Percentiles rank a stretch among this genome's conserved stretches.
Conservation (phyloP, 164 flowering plant genomes). For the Vitis cinerea region DNA sequence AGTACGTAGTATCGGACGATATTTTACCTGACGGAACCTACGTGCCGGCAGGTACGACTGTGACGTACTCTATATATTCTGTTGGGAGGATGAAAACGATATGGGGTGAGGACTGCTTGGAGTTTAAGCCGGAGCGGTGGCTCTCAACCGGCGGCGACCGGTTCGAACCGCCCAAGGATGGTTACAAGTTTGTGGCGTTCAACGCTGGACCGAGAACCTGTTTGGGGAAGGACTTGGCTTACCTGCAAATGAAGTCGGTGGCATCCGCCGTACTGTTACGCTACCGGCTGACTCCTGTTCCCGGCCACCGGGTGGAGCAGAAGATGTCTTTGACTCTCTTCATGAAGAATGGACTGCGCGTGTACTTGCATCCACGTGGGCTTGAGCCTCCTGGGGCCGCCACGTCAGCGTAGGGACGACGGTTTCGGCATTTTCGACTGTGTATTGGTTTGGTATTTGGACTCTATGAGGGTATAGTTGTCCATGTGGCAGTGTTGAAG, state of each 20-base stretch:
- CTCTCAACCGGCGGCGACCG: slow-evolving; percentile 45
- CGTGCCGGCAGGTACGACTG: slow-evolving; percentile 73
- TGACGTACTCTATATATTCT: slow-evolving; percentile 79
- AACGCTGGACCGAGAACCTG: slow-evolving; percentile 89
- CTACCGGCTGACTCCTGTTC: slow-evolving; percentile 56
- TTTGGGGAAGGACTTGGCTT: slow-evolving; percentile 86
- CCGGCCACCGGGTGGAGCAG: slow-evolving; percentile 83
- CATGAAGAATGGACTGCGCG: slow-evolving; percentile 82
- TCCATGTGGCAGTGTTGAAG: neutral
- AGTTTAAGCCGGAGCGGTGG: slow-evolving; percentile 87
- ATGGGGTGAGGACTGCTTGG: slow-evolving; percentile 89
- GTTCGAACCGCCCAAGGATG: slow-evolving; percentile 70
- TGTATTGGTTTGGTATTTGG: too few species aligned
- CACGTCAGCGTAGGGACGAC: neutral
- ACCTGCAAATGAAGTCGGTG: slow-evolving; percentile 88
- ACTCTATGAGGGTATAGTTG: neutral
- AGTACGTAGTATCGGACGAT: slow-evolving; percentile 67
- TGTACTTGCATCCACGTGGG: slow-evolving; percentile 46
- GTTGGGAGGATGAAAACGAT: slow-evolving; percentile 76
- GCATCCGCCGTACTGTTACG: slow-evolving; percentile 75
- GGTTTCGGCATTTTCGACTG: slow-evolving; percentile 6
- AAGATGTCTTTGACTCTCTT: slow-evolving; percentile 88
- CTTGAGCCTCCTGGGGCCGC: slow-evolving; percentile 13
- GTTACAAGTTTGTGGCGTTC: slow-evolving; percentile 73
- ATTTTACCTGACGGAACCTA: slow-evolving; percentile 70